A percentile compares a stretch with the other conserved stretches of the same genome.
phyloP scores from a whole-genome alignment of 306 rosid genomes.

The Rosa rugosa region DNA sequence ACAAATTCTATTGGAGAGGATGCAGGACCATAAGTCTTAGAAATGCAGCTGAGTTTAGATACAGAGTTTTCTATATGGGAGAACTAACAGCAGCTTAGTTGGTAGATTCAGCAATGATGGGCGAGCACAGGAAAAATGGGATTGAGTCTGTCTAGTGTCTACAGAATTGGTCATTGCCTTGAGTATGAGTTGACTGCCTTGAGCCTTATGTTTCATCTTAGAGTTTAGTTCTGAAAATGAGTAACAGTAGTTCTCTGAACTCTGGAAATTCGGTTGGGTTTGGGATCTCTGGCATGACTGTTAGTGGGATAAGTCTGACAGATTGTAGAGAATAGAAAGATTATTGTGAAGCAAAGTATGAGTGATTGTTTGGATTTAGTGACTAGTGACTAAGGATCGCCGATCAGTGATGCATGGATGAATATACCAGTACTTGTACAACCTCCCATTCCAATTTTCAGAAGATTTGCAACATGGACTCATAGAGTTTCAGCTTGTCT shows the following conservation, averaged over 20 bases:
- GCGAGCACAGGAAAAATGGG: background rate
- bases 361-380: background rate
- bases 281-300: background rate
- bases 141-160: background rate
- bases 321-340: background rate
- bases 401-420: background rate
- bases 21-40: background rate
- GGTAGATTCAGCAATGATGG: background rate
- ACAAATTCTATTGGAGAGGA: background rate
- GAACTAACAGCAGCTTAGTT: background rate
- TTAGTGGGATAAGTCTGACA: background rate
- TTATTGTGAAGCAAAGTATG: background rate
- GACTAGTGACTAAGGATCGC: background rate
- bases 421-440: background rate
- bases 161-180: background rate
- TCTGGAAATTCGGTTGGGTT: background rate
- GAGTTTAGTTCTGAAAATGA: background rate
- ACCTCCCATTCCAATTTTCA: background rate
- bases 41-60: background rate
- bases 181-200: background rate
- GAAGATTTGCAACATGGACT: background rate
- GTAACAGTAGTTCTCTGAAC: background rate
- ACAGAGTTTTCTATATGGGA: background rate
- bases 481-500: background rate
- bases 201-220: background rate